Base-by-base conservation (phyloP, 1,139 yeast genomes). In the Petasospora fabianii region DNA sequence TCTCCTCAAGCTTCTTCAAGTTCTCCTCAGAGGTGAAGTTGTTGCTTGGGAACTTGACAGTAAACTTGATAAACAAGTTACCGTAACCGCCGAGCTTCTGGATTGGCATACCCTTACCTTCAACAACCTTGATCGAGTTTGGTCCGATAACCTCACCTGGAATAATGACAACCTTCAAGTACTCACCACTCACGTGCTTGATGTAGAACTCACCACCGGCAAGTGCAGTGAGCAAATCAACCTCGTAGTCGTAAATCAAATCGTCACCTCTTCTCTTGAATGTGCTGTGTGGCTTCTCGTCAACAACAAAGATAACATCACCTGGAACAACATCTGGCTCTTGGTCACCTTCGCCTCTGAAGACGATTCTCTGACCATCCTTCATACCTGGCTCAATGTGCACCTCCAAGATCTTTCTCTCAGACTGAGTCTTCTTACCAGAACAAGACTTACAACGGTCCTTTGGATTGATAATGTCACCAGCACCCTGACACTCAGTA, bases 311-410 rank as follows among this genome's bases (percentile, higher is more conserved):
- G 46, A 92, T 75, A 51, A 94, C 97, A 64, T 92, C 98, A 63
- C 99, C 99, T 21, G 98, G 96, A 46, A 90, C 80, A 48, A 87
- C 76, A 61, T 84, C 88, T 44, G 98, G 98, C 52, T 86, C 95
- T 66, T 92, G 97, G 66, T 94, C 98, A 59, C 97, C 97, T 71
- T 90, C 97, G 51, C 97, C 97, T 55, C 80, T 74, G 71, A 90
- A 92, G 6, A 81, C 87, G 56, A 94, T 77, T 66, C 81, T 81
- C 69, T 90, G 96, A 43, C 97, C 97, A 59, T 88, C 85, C 60
- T 75, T 82, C 97, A 92, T 92, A 71, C 99, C 99, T 57, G 95
- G 95, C 62, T 88, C 96, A 59, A 92, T 77, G 66, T 90, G 87
- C 44, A 92, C 97, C 68, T 90, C 94, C 60, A 92, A 72, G 48